Base-by-base conservation (phyloP, 1,284 basidiomycete species). In the Golubevia sp. region DNA sequence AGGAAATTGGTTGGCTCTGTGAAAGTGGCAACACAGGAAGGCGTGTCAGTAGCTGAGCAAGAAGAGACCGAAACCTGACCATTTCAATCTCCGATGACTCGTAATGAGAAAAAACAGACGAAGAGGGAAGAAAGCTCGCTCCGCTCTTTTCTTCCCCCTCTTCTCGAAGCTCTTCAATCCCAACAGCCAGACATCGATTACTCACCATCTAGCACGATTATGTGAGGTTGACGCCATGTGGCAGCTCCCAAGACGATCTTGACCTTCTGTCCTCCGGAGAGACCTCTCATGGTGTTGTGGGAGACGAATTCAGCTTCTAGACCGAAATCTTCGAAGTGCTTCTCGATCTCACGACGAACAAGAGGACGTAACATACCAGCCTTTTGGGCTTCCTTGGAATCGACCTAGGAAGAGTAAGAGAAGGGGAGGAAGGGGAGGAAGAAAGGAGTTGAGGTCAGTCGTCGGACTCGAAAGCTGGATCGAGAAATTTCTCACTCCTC, bases 201-300 rank as follows among this genome's bases (percentile, higher is more conserved):
- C 38, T 44, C 38, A 71, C 82, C 80, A 68, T 83, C 80, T 44
- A 83, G 73, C 27, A 82, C 66, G 70, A 83, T 78, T 63, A 83
- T 74, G 80, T 83, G 80, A 50, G 80, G 80, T 55, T 67, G 65
- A 34, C 80, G 79, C 80, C 80, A 83, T 15, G 80, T 83, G 61
- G 80, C 80, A 55, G 80, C 80, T 55, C 63, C 80, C 21, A 83
- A 74, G 6, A 83, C 80, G 61, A 83, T 78, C 79, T 83, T 83
- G 73, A 83, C 80, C 77, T 83, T 83, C 64, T 83, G 80, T 63
- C 80, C 80, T 74, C 80, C 80, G 7, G 80, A 83, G 51, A 83
- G 77, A 77, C 80, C 80, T 55, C 77, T 75, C 80, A 83, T 83
- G 66, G 74, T 79, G 73, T 81, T 82, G 77, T 83, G 80, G 69